Evolutionary conservation across 805 yeast species (phyloP), one percentile per base, ranked within the genome.

Genomic region (Metschnikowia lunata): DNA sequence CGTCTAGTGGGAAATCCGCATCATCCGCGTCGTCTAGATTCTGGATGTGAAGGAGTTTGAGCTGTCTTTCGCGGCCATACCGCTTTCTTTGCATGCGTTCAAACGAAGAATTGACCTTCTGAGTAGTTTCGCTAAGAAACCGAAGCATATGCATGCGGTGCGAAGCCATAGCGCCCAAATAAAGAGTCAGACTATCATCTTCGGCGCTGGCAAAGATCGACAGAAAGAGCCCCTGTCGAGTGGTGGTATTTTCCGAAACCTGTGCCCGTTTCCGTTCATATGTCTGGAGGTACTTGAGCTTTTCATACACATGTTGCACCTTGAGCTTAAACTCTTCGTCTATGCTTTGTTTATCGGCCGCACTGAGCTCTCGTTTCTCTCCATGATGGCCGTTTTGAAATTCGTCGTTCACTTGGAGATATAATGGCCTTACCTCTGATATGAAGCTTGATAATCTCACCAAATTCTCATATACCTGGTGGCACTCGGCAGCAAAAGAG

Each of bases 261-360:
- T 54, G 47, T 38, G 58, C 63, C 47, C 85, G 64, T 44, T 74
- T 69, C 6, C 55, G 50, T 56, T 83, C 87, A 50, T 83, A 79
- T 3, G 66, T 62, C 45, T 75, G 79, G 39, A 79, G 57, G 42
- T 67, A 57, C 46, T 74, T 75, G 37, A 78, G 67, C 54, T 78
- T 74, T 45, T 75, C 77, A 47, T 72, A 72, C 50, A 78, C 66
- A 45, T 72, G 71, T 50, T 78, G 82, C 37, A 80, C 52, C 55
- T 78, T 76, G 23, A 72, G 54, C 45, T 78, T 71, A 35, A 79
- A 67, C 46, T 79, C 80, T 38, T 78, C 74, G 50, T 80, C 85
- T 18, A 81, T 69, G 31, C 71, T 69, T 47, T 79, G 78, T 52
- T 79, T 76, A 33, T 79, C 82, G 8, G 62, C 67, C 28, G 71